Percentiles rank a stretch among this genome's conserved stretches.
These are phyloP conservation scores for Boletus rex-veris DNA, from an alignment of 768 basidiomycete genomes.

Conservation along the genomic window DNA sequence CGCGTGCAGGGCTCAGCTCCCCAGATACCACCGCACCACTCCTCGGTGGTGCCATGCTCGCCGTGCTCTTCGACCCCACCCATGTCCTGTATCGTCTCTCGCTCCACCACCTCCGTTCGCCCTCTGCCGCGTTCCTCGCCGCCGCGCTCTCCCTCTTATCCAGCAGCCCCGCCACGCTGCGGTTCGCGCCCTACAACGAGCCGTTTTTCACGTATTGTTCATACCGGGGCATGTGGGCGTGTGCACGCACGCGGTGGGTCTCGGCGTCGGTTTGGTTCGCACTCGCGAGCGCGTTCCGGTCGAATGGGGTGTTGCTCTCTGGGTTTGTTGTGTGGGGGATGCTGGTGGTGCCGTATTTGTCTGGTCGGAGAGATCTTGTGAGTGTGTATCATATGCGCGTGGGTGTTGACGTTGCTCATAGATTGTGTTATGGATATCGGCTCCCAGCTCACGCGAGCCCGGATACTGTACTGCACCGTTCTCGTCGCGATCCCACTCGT, in stretches of 20 bases:
- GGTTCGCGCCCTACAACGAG: conserved; percentile 75
- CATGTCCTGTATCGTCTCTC: conserved; percentile 57
- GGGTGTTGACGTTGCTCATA: neutral
- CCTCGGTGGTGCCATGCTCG: conserved; percentile 36
- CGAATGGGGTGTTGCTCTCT: conserved; percentile 73
- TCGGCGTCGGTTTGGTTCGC: conserved; percentile 59
- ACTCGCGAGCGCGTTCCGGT: conserved; percentile 63
- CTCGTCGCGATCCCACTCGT: conserved; percentile 47
- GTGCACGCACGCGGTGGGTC: conserved; percentile 43
- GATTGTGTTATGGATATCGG: neutral
- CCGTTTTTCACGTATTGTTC: conserved; percentile 83
- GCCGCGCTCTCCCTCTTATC: conserved; percentile 71
- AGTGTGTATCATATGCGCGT: conserved; percentile 4
- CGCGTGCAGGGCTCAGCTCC: neutral
- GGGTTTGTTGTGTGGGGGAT: conserved; percentile 79
- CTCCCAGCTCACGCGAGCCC: conserved; percentile 34
- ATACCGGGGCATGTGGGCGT: conserved; percentile 47
- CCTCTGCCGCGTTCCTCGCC: conserved; percentile 57
- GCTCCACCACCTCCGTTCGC: conserved; percentile 50
- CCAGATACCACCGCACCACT: conserved; percentile 29
- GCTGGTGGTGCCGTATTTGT: conserved; percentile 51
- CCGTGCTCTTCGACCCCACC: conserved; percentile 41
- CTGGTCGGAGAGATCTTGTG: conserved; percentile 30
- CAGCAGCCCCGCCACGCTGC: conserved; percentile 72
- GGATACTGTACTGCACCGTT: conserved; percentile 35